Percentiles rank a stretch among this genome's conserved stretches.
These are phyloP conservation scores for Eremochloa ophiuroides DNA, from an alignment of 176 grass and related monocot species.

Conservation along the genomic window DNA sequence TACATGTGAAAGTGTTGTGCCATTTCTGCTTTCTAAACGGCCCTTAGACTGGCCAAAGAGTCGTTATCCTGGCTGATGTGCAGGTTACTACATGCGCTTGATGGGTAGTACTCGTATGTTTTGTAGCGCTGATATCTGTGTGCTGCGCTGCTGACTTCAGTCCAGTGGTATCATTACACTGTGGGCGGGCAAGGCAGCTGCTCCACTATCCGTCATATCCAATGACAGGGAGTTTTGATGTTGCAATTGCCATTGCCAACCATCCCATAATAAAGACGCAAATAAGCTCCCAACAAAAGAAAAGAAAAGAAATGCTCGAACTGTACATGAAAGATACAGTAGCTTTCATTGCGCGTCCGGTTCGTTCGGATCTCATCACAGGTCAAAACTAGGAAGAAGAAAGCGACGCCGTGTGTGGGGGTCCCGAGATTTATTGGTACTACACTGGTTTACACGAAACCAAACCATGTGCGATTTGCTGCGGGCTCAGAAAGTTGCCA, in stretches of 20 bases:
- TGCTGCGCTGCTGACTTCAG: neutral
- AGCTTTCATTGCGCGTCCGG: neutral
- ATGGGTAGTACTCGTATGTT: neutral
- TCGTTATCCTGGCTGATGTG: neutral
- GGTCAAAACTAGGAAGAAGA: neutral
- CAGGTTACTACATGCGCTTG: neutral
- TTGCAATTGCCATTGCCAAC: neutral
- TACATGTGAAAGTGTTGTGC: too few relatives aligned
- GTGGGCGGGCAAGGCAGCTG: neutral
- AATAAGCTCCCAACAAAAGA: neutral
- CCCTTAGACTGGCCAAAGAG: neutral
- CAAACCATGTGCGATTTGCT: neutral
- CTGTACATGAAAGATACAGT: neutral
- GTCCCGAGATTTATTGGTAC: neutral
- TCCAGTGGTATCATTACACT: neutral
- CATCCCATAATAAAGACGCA: neutral
- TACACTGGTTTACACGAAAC: neutral
- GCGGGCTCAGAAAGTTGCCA: neutral
- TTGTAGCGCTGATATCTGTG: neutral
- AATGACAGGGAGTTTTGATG: neutral
- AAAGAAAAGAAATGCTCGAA: neutral
- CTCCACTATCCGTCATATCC: neutral
- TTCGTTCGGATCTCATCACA: neutral
- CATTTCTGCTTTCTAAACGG: neutral
- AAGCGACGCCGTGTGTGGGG: neutral